phyloP scores from a whole-genome alignment of 139 green algal species.

The Haematococcus sp. region DNA sequence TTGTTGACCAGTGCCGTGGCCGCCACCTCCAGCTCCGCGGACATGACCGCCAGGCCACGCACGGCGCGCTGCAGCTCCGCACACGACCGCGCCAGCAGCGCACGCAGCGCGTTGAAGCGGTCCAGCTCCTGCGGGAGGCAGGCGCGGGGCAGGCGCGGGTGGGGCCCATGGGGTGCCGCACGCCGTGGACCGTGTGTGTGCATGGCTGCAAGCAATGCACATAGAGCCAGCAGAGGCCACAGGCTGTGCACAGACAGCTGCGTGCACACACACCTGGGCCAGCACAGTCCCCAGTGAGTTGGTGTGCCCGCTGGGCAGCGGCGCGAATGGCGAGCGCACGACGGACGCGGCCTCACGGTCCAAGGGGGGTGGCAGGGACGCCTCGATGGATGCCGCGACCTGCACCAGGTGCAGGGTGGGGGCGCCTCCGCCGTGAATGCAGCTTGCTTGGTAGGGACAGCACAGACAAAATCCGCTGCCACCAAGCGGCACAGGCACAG shows the following conservation, averaged over 20 bases:
- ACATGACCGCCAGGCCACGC: slow-evolving; percentile 75
- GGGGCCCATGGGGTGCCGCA: too few relatives aligned
- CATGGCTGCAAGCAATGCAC: neutral
- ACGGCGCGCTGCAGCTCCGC: slow-evolving; percentile 63
- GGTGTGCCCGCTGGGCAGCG: slow-evolving; percentile 47
- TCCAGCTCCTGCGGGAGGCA: slow-evolving; percentile 66
- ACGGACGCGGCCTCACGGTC: slow-evolving; percentile 24
- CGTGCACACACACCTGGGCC: slow-evolving; percentile 13
- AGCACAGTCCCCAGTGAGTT: slow-evolving; percentile 79
- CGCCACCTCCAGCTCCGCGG: slow-evolving; percentile 65
- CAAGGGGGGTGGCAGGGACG: slow-evolving; percentile 41
- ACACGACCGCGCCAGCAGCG: slow-evolving; percentile 26
- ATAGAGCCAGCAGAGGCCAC: neutral
- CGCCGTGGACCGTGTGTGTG: neutral
- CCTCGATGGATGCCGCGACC: slow-evolving; percentile 3
- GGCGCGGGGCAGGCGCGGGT: neutral
- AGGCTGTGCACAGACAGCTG: slow-evolving; percentile 4
- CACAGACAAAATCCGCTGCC: too few relatives aligned
- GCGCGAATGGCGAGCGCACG: slow-evolving; percentile 36
- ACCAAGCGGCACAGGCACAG: too few relatives aligned
- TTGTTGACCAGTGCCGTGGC: slow-evolving; percentile 59
- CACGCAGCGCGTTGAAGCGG: slow-evolving; percentile 27
- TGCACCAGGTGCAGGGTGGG: neutral
- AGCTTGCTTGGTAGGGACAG: too few relatives aligned
- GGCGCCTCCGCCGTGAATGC: too few relatives aligned